phyloP scores from a whole-genome alignment of 371 early-diverging fungal genomes.

The Mucor circinelloides region DNA sequence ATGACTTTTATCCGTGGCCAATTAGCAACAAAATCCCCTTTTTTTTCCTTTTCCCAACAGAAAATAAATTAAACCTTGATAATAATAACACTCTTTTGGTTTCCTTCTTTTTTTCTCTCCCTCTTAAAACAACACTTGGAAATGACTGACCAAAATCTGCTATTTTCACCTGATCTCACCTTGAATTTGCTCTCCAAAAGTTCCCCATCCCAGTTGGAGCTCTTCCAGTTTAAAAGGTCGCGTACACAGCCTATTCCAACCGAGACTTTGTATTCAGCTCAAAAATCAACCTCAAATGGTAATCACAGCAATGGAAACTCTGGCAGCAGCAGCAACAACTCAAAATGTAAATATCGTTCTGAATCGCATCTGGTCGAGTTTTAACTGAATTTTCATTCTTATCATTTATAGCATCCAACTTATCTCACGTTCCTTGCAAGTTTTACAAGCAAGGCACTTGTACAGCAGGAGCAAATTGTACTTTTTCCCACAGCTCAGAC shows the following conservation, averaged over 20 bases:
- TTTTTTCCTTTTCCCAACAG: slow-evolving; percentile 7
- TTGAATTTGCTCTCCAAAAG: slow-evolving; percentile 32
- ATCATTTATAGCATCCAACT: slow-evolving; percentile 29
- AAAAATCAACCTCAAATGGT: slow-evolving; percentile 1
- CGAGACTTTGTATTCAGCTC: slow-evolving; percentile 17
- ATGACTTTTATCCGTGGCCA: slow-evolving; percentile 21
- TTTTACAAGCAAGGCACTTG: slow-evolving; percentile 79
- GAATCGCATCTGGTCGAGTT: not conserved
- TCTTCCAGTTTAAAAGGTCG: slow-evolving; percentile 26
- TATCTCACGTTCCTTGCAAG: slow-evolving; percentile 80
- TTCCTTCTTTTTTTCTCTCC: slow-evolving; percentile 10
- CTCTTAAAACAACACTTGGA: not conserved
- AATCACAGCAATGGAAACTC: not conserved
- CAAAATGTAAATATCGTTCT: not conserved
- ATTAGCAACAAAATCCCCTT: slow-evolving; percentile 1
- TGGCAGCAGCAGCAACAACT: slow-evolving; percentile 9
- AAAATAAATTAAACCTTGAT: not conserved
- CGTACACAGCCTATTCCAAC: slow-evolving; percentile 26
- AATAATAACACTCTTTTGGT: slow-evolving; percentile 2
- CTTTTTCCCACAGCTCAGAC: slow-evolving; percentile 74
- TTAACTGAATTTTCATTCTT: not conserved
- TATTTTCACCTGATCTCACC: slow-evolving; percentile 17
- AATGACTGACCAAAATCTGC: slow-evolving; percentile 21
- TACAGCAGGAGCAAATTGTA: slow-evolving; percentile 76
- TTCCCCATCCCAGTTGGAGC: slow-evolving; percentile 32